Evolutionary conservation across 495 filamentous ascomycete genomes (phyloP), one percentile per base, ranked within the genome.

Genomic region (Talaromyces adpressus): DNA sequence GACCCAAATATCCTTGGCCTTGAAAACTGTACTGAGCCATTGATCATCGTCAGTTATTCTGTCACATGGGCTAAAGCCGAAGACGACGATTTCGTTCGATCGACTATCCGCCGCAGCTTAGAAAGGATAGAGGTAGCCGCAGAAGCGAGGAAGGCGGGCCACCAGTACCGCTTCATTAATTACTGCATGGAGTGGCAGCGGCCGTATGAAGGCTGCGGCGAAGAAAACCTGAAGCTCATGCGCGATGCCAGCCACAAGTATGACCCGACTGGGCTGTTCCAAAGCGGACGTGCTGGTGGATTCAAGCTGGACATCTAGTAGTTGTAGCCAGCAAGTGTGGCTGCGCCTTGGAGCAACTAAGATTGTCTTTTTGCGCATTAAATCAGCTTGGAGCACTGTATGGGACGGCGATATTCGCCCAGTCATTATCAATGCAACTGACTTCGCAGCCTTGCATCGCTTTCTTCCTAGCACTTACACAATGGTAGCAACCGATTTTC

Each of bases 151-250:
- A 51, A 58, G 45, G 71, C 67, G 6, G 67, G 60, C 20, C 67
- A 74, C 66, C 69, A 58, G 34, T 74, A 68, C 64, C 68, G 65
- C 49, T 71, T 73, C 65, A 45, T 76, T 29, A 76, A 76, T 47
- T 74, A 75, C 56, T 72, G 75, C 27, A 67, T 57, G 54, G 67
- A 66, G 20, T 69, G 69, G 59, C 72, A 74, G 68, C 65, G 63
- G 27, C 71, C 71, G 4, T 73, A 79, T 36, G 69, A 67, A 62
- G 66, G 70, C 16, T 78, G 75, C 67, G 75, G 75, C 5, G 47
- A 27, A 29, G 70, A 72, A 57, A 74, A 70, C 63, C 64, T 67
- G 29, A 52, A 67, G 36, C 69, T 67, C 25, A 65, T 77, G 29
- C 57, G 63, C 47, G 58, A 59, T 11, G 69, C 73, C 12, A 70